These are phyloP conservation scores for Psilocybe cubensis DNA, from an alignment of 768 basidiomycete genomes.

Conservation along the genomic window DNA sequence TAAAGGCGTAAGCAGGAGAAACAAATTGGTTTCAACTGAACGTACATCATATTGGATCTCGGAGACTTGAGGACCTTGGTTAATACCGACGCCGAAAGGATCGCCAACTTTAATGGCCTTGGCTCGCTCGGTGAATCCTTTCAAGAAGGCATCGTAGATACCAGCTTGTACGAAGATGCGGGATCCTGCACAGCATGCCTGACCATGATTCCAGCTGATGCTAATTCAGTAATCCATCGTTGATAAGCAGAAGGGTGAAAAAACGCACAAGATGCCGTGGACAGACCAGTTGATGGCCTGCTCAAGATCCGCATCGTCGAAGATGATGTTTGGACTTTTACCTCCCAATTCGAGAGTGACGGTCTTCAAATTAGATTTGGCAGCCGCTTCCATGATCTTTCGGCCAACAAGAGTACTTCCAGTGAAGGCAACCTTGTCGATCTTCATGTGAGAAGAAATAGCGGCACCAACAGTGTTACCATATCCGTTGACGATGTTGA, in stretches of 20 bases:
- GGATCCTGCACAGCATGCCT: slow-evolving; percentile 80
- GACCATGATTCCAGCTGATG: slow-evolving; percentile 45
- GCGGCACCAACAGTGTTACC: slow-evolving; percentile 73
- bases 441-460: slow-evolving; percentile 69
- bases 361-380: slow-evolving; percentile 82
- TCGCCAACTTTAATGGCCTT: slow-evolving; percentile 58
- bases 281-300: slow-evolving; percentile 75
- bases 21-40: neutral
- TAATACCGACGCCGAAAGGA: slow-evolving; percentile 57
- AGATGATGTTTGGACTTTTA: slow-evolving; percentile 73
- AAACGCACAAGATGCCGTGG: slow-evolving; percentile 72
- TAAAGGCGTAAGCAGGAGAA: slow-evolving; percentile 13
- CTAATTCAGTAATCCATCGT: slow-evolving; percentile 26
- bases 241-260: neutral
- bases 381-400: slow-evolving; percentile 78
- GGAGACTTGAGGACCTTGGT: slow-evolving; percentile 77
- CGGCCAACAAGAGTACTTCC: slow-evolving; percentile 82
- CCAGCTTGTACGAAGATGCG: slow-evolving; percentile 80
- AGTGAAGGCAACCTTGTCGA: slow-evolving; percentile 85
- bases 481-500: slow-evolving; percentile 78
- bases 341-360: slow-evolving; percentile 85
- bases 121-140: slow-evolving; percentile 51
- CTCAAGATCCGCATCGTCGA: slow-evolving; percentile 73
- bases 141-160: slow-evolving; percentile 80
- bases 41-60: slow-evolving; percentile 67